Evolutionary conservation across 2,329 filamentous ascomycete species (phyloP).

Genomic region (Neonectria hederae): DNA sequence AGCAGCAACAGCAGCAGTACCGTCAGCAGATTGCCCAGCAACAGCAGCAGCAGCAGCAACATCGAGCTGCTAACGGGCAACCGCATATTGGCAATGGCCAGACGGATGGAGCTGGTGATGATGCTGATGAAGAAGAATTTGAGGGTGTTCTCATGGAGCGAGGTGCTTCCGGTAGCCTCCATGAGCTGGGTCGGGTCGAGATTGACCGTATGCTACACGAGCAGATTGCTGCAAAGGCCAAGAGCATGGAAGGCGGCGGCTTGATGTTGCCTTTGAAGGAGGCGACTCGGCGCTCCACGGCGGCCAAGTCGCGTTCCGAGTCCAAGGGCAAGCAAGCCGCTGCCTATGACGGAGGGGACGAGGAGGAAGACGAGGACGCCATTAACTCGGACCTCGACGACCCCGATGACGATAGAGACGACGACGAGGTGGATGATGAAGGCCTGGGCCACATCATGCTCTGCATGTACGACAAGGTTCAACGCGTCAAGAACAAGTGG

Average conservation of each 20-base stretch:
- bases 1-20: slow-evolving; percentile 46
- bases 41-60: slow-evolving; percentile 47
- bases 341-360: slow-evolving; percentile 71
- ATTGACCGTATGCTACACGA: slow-evolving; percentile 76
- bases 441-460: slow-evolving; percentile 91
- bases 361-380: slow-evolving; percentile 85
- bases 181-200: slow-evolving; percentile 67
- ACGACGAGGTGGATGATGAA: slow-evolving; percentile 89
- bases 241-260: slow-evolving; percentile 77
- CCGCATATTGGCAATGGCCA: slow-evolving; percentile 58
- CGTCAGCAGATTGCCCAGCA: slow-evolving; percentile 42
- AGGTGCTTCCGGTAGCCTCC: slow-evolving; percentile 61
- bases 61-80: slow-evolving; percentile 47
- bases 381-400: slow-evolving; percentile 99
- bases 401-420: slow-evolving; percentile 83
- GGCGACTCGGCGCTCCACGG: slow-evolving; percentile 51
- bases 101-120: slow-evolving; percentile 77
- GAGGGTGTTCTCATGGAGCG: slow-evolving; percentile 68
- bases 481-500: slow-evolving; percentile 99
- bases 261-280: slow-evolving; percentile 77
- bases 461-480: slow-evolving; percentile 99
- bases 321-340: slow-evolving; percentile 49
- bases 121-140: slow-evolving; percentile 66
- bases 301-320: slow-evolving; percentile 31
- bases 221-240: slow-evolving; percentile 72